A percentile compares a stretch with the other conserved stretches of the same genome.
These are phyloP conservation scores for Pseudogymnoascus sp. DNA, from an alignment of 2,329 filamentous ascomycete genomes.

Conservation along the genomic window DNA sequence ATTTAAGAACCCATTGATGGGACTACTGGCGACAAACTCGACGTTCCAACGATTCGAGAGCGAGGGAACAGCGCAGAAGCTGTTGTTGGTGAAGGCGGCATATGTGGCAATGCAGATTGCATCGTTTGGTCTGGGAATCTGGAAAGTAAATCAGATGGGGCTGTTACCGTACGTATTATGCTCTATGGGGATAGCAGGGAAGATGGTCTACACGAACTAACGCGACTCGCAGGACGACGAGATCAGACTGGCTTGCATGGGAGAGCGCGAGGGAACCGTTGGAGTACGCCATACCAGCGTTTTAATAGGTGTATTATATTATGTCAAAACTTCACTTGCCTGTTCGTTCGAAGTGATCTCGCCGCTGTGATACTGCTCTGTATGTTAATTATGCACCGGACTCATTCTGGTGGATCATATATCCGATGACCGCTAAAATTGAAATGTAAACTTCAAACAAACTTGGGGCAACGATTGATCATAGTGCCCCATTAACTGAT, in stretches of 20 bases:
- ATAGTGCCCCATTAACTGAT: background rate
- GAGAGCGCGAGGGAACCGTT: slow-evolving; percentile 43
- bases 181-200: background rate
- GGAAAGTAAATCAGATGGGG: slow-evolving; percentile 97
- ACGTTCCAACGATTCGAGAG: slow-evolving; percentile 91
- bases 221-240: slow-evolving; percentile 63
- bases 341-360: background rate
- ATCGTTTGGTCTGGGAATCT: slow-evolving; percentile 77
- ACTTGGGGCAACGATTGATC: background rate
- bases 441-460: background rate
- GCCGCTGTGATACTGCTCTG: background rate
- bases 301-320: slow-evolving; percentile 20
- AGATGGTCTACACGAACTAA: background rate
- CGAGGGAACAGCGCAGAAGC: slow-evolving; percentile 62
- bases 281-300: slow-evolving; percentile 29
- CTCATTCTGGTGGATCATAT: background rate
- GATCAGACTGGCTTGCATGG: slow-evolving; percentile 97
- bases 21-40: slow-evolving; percentile 71
- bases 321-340: slow-evolving; percentile 1
- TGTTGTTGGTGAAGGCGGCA: slow-evolving; percentile 77
- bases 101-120: slow-evolving; percentile 84
- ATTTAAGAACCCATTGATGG: slow-evolving; percentile 91
- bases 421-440: too few relatives aligned
- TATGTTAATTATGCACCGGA: background rate
- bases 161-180: slow-evolving; percentile 68